A percentile compares a stretch with the other conserved stretches of the same genome.
Conservation (phyloP, 345 rosid genomes). For the Gossypium stocksii region DNA sequence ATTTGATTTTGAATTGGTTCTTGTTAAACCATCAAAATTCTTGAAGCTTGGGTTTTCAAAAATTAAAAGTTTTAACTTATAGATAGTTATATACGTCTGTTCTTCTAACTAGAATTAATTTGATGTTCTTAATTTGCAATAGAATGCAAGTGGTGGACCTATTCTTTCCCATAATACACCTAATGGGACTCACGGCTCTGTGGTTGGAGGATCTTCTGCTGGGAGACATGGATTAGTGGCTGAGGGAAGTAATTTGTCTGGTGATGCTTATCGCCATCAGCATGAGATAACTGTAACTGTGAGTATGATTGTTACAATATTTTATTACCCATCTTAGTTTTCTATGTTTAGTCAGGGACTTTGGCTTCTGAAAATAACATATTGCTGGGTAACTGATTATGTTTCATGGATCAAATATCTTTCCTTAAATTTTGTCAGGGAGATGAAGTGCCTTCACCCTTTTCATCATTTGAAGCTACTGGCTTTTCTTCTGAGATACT, state of each 20-base stretch:
- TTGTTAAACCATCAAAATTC: background rate
- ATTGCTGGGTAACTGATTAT: background rate
- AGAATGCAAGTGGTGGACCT: slow-evolving; percentile 11
- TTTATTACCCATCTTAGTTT: background rate
- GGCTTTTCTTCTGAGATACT: slow-evolving; percentile 90
- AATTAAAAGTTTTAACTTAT: background rate
- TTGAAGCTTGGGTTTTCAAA: background rate
- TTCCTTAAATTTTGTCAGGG: slow-evolving; percentile 43
- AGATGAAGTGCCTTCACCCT: slow-evolving; percentile 69
- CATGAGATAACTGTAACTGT: slow-evolving; percentile 88
- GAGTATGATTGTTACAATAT: slow-evolving; percentile 29
- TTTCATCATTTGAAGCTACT: slow-evolving; percentile 70
- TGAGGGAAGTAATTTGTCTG: slow-evolving; percentile 43
- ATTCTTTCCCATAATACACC: slow-evolving; percentile 25
- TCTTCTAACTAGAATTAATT: background rate
- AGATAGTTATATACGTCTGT: background rate
- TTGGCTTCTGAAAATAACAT: background rate
- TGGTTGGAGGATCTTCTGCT: slow-evolving; percentile 34
- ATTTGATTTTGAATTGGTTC: background rate
- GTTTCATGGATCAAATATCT: background rate
- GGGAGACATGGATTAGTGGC: slow-evolving; percentile 40
- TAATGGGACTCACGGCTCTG: slow-evolving; percentile 40
- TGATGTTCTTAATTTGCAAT: background rate
- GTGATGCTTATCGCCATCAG: slow-evolving; percentile 65
- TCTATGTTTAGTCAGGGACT: background rate